Evolutionary conservation across 2,329 filamentous ascomycete species (phyloP).

Genomic region (Alternaria dauci): DNA sequence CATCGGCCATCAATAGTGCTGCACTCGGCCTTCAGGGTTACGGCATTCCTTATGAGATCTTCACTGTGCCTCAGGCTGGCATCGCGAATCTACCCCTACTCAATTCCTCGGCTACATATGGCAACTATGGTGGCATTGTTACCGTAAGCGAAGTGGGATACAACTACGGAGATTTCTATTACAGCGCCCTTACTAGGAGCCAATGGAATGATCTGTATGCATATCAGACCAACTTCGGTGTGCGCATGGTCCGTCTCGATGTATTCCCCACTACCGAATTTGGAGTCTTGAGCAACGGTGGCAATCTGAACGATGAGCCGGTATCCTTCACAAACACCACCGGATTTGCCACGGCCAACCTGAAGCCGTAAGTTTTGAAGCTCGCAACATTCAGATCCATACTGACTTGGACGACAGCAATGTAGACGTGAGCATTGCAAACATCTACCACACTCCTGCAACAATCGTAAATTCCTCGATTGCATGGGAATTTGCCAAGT

Average conservation of each 20-base stretch:
- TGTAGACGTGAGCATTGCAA: slow-evolving; percentile 42
- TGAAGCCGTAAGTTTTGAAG: slow-evolving; percentile 54
- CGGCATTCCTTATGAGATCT: slow-evolving; percentile 65
- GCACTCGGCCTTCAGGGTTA: slow-evolving; percentile 67
- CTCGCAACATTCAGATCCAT: neutral
- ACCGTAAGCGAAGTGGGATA: slow-evolving; percentile 64
- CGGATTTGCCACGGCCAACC: slow-evolving; percentile 63
- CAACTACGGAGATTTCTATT: slow-evolving; percentile 59
- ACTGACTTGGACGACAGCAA: slow-evolving; percentile 29
- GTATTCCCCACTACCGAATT: slow-evolving; percentile 63
- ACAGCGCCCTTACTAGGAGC: slow-evolving; percentile 62
- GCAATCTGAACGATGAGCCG: slow-evolving; percentile 45
- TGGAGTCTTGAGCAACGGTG: slow-evolving; percentile 52
- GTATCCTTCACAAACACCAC: slow-evolving; percentile 64
- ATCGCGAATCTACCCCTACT: slow-evolving; percentile 60
- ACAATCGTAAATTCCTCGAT: slow-evolving; percentile 62
- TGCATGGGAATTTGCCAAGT: slow-evolving; percentile 62
- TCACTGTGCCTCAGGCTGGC: slow-evolving; percentile 64
- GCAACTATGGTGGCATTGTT: slow-evolving; percentile 69
- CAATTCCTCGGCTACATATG: slow-evolving; percentile 58
- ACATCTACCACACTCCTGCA: slow-evolving; percentile 67
- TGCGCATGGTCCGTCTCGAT: slow-evolving; percentile 68
- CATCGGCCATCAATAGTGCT: slow-evolving; percentile 60
- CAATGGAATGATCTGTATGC: slow-evolving; percentile 66
- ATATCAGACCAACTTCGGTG: slow-evolving; percentile 66